Conservation (phyloP, 352 stramenopile genomes). For the Phytophthora parvispora region DNA sequence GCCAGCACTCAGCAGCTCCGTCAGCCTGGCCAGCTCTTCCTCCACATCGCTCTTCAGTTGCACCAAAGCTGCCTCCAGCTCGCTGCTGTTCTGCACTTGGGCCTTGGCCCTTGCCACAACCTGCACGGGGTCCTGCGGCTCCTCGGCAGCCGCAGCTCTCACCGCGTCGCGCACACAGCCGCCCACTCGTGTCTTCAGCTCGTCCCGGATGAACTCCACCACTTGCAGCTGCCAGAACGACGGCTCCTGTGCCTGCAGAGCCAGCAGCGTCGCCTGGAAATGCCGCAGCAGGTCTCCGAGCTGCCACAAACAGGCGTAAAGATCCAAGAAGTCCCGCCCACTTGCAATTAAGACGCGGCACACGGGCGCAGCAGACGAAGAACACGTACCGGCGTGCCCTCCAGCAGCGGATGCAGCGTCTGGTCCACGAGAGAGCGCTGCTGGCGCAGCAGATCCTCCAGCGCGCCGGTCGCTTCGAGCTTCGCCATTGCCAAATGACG, state of each 20-base stretch:
- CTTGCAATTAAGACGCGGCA: background rate
- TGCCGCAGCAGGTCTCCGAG: slow-evolving; percentile 32
- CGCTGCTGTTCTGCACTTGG: slow-evolving; percentile 7
- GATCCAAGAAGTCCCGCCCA: background rate
- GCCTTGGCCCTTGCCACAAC: slow-evolving; percentile 7
- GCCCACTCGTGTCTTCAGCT: slow-evolving; percentile 22
- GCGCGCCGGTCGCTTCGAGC: slow-evolving; percentile 18
- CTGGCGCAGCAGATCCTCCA: slow-evolving; percentile 62
- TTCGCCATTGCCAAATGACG: slow-evolving; percentile 14
- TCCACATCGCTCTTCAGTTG: slow-evolving; percentile 24
- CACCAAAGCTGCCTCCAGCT: slow-evolving; percentile 19
- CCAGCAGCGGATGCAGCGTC: slow-evolving; percentile 40
- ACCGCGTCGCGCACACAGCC: slow-evolving; percentile 12
- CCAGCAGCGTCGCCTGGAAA: slow-evolving; percentile 46
- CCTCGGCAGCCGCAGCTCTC: background rate
- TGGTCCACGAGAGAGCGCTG: slow-evolving; percentile 52
- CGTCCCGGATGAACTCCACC: slow-evolving; percentile 45
- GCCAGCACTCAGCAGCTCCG: background rate
- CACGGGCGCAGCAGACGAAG: background rate
- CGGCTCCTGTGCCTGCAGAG: slow-evolving; percentile 46
- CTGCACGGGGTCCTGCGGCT: slow-evolving; percentile 5
- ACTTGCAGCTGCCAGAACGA: slow-evolving; percentile 67
- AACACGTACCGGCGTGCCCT: slow-evolving; percentile 39
- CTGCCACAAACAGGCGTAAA: slow-evolving; percentile 18
- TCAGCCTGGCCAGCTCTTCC: slow-evolving; percentile 6